Evolutionary conservation across 495 filamentous ascomycete species (phyloP), one percentile per base, ranked within the genome.

Genomic region (Aspergillus diversus): DNA sequence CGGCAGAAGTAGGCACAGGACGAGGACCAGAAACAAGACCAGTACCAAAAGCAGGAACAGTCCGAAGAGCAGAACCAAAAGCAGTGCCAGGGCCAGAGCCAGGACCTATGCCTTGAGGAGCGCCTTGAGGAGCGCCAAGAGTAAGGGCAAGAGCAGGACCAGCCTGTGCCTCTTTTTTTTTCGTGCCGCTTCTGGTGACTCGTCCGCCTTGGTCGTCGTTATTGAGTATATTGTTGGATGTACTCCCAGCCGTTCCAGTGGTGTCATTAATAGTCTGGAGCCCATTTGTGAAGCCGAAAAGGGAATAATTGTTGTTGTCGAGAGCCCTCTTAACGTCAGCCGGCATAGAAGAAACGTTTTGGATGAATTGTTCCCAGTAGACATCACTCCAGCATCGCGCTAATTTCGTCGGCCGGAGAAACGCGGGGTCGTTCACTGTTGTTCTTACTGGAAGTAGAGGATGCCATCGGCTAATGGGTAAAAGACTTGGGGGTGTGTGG

Each of bases 401-500:
- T 27, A 63, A 67, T 47, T 65, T 52, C 9, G 9, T 4, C 15
- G 71, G 72, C 13, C 69, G 60, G 9, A 32, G 0, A 34, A 53
- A 77, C 0, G 34, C 57, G 7, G 37, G 35, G 9, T 33, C 11
- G 15, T 46, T 33, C 3, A 13, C 5, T 12, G 13, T 33, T 16
- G 15, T 4, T 8, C 16, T n/a, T 16, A 42, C 7, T 3, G 67
- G 65, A 39, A 46, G 31, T 7, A 42, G 12, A 15, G 67, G 65
- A 53, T 72, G 74, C 48, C 65, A 61, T 33, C 69, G 59, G 48
- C 74, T 77, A 42, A 77, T 57, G 21, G 74, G 75, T 16, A 34
- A 7, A 50, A n/a, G 55, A 21, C 11, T 66, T 51, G 6, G 11
- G 7, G 7, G 9, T 16, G 8, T 15, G 27, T 34, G 13, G 43